Conservation (phyloP, 2,329 filamentous ascomycete species). For the Colletotrichum trifolii region DNA sequence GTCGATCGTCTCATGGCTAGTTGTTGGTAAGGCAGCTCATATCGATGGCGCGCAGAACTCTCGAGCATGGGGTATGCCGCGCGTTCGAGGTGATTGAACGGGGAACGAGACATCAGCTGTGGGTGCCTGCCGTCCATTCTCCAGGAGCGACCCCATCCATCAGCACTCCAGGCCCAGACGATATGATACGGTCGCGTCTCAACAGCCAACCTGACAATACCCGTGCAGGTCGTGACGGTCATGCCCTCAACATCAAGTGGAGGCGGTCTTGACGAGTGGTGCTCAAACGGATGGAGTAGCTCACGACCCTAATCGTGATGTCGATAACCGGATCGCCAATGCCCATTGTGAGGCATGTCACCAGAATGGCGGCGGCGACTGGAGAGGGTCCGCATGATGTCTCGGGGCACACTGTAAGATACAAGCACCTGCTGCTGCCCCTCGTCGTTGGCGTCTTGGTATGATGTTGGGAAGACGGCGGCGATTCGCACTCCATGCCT, state of each 20-base stretch:
- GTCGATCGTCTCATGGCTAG: too few species aligned
- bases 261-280: constrained; percentile 24
- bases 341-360: too few species aligned
- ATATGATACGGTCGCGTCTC: constrained; percentile 47
- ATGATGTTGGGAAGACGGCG: constrained; percentile 61
- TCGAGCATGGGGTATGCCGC: too few species aligned
- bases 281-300: not conserved
- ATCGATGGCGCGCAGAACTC: too few species aligned
- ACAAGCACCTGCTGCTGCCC: constrained; percentile 56
- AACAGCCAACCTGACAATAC: constrained; percentile 47
- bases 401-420: constrained; percentile 67
- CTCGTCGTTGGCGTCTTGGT: not conserved
- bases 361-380: too few species aligned
- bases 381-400: too few species aligned
- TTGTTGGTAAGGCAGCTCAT: too few species aligned
- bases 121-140: not conserved
- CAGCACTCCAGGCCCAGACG: constrained; percentile 48
- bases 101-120: too few species aligned
- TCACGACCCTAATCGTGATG: too few species aligned
- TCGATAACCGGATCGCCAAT: too few species aligned
- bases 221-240: constrained; percentile 44
- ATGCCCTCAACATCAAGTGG: constrained; percentile 48
- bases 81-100: too few species aligned
- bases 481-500: constrained; percentile 68
- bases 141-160: constrained; percentile 48